These are phyloP conservation scores for Pleurotus pulmonarius DNA, from an alignment of 768 basidiomycete genomes.

Conservation along the genomic window DNA sequence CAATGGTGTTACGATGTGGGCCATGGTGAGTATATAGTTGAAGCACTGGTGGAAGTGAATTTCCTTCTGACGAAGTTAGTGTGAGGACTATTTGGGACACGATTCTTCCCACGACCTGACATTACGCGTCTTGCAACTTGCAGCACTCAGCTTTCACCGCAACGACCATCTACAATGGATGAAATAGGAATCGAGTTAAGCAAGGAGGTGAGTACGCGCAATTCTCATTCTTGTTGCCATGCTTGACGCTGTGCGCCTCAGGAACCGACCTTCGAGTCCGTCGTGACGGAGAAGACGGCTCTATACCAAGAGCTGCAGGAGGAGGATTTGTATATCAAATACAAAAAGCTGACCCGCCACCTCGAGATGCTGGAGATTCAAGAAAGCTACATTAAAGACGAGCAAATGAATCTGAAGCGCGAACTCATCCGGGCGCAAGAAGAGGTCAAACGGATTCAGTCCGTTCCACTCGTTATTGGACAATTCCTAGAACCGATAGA, in stretches of 20 bases:
- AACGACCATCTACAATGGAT: slow-evolving; percentile 56
- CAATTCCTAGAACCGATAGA: slow-evolving; percentile 99
- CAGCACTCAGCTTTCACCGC: not conserved
- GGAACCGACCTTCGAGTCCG: slow-evolving; percentile 90
- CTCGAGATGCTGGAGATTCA: slow-evolving; percentile 93
- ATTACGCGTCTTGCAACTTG: slow-evolving; percentile 5
- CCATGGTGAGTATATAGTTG: slow-evolving; percentile 41
- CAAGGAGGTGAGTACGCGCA: slow-evolving; percentile 59
- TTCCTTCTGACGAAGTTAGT: no score
- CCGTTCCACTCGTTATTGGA: slow-evolving; percentile 97
- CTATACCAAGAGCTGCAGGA: slow-evolving; percentile 83
- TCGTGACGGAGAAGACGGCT: slow-evolving; percentile 85
- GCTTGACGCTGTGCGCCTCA: slow-evolving; percentile 21
- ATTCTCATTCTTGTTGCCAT: no score
- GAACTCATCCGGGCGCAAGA: slow-evolving; percentile 98
- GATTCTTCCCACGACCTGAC: not conserved
- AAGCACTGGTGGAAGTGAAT: not conserved
- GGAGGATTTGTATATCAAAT: slow-evolving; percentile 95
- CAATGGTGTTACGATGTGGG: slow-evolving; percentile 78
- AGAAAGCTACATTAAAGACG: slow-evolving; percentile 98
- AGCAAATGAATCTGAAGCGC: slow-evolving; percentile 95
- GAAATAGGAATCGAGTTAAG: slow-evolving; percentile 85
- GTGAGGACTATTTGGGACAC: not conserved
- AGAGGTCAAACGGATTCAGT: slow-evolving; percentile 98
- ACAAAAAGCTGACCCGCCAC: slow-evolving; percentile 94